Base-by-base conservation (phyloP, 2,329 filamentous ascomycete genomes). In the Curvularia hawaiiensis region DNA sequence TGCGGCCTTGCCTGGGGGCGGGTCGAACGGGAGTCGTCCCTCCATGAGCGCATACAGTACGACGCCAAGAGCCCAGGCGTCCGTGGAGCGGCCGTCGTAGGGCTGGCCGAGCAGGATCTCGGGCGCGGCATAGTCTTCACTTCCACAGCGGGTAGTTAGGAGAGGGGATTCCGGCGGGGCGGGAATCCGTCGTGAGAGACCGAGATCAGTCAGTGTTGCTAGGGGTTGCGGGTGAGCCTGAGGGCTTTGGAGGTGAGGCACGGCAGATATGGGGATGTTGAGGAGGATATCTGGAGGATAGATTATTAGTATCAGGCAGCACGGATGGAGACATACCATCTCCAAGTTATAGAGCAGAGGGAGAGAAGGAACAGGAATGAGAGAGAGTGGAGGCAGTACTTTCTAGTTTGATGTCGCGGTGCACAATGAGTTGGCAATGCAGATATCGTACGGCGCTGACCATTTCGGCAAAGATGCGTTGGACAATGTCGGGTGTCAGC, bases 381-480 rank as follows among this genome's bases (percentile, higher is more conserved):
- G 58, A 65, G 58, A 59, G 66, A 50, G 35, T 58, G 63, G 62
- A 62, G 63, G 59, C 82, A 88, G 78, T 84, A 95, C 91, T 99
- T 82, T 99, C 95, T 58, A 99, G 88, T 79, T 99, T 99, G 77
- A 99, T 96, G 76, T 99, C 95, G 59, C 95, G 88, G 75, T 99
- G 95, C 52, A 98, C 94, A 72, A 99, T 97, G 65, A 86, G 88
- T 68, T 90, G 83, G 52, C 86, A 82, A 76, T 99, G 95, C 48
- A 99, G 81, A 79, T 98, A 97, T 56, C 84, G 85, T 35, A 96
- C 89, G 0, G 94, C 95, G 60, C 86, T 88, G 24, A 98, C 88
- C 62, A 98, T 77, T 75, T 99, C 95, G 14, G 93, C 84, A 76
- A 97, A 97, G 55, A 98, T 92, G 50, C 95, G 86, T 63, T 91